Percentiles rank a stretch among this genome's conserved stretches.
Conservation (phyloP, 2,329 filamentous ascomycete species). For the Coniella vitis region DNA sequence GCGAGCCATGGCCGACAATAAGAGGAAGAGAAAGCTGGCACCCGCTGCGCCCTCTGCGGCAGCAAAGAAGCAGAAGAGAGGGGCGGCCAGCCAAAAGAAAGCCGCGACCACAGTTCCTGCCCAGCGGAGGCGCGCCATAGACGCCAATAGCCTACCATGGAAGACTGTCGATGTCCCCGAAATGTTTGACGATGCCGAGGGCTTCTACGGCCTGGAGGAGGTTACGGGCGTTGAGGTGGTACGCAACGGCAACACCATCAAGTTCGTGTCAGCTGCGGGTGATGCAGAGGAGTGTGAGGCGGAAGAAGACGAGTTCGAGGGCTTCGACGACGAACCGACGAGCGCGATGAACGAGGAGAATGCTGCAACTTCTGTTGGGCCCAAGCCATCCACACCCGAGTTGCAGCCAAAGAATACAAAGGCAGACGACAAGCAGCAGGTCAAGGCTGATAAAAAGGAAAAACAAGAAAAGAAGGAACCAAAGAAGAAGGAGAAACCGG, state of each 20-base stretch:
- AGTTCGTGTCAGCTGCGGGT: conserved; percentile 38
- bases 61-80: conserved; percentile 22
- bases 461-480: conserved; percentile 24
- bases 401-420: conserved; percentile 20
- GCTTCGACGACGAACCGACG: conserved; percentile 25
- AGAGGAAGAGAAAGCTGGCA: conserved; percentile 24
- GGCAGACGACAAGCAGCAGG: conserved; percentile 21
- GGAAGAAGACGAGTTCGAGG: conserved; percentile 26
- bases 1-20: conserved; percentile 5
- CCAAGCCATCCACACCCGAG: conserved; percentile 11
- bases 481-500: conserved; percentile 27
- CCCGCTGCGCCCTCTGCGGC: background rate
- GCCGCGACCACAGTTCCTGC: conserved; percentile 16
- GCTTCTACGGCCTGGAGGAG: conserved; percentile 87
- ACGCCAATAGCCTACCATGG: conserved; percentile 48
- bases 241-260: conserved; percentile 50
- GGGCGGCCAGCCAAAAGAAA: conserved; percentile 10
- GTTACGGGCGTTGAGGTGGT: conserved; percentile 88
- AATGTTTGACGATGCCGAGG: conserved; percentile 80
- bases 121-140: conserved; percentile 35
- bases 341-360: conserved; percentile 14
- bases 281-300: conserved; percentile 12
- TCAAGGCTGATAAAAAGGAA: conserved; percentile 21
- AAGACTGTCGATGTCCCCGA: conserved; percentile 61
- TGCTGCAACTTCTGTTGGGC: conserved; percentile 8